A percentile compares a stretch with the other conserved stretches of the same genome.
Evolutionary conservation across 805 yeast genomes (phyloP).

Genomic region (Schwanniomyces yamadae): DNA sequence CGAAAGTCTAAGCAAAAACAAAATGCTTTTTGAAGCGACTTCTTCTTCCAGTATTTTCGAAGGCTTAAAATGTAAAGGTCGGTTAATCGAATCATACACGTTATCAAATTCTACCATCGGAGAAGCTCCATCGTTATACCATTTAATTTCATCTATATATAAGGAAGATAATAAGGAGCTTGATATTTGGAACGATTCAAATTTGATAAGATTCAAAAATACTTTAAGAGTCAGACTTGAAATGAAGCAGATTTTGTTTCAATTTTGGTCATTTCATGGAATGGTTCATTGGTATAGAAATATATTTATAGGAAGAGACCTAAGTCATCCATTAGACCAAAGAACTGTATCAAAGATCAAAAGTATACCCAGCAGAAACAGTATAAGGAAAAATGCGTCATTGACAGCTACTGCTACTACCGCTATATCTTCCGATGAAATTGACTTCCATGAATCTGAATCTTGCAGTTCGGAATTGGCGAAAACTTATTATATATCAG

Average conservation of each 20-base stretch:
- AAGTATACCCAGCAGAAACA: slow-evolving; percentile 22
- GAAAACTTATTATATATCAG: neutral
- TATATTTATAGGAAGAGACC: slow-evolving; percentile 34
- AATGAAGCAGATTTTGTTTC: slow-evolving; percentile 35
- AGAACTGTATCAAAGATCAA: slow-evolving; percentile 24
- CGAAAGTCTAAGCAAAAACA: slow-evolving; percentile 24
- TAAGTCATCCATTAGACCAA: slow-evolving; percentile 29
- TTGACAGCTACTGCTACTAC: slow-evolving; percentile 24
- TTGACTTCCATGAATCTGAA: neutral
- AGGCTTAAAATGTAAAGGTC: slow-evolving; percentile 16
- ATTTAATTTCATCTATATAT: slow-evolving; percentile 20
- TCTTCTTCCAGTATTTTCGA: slow-evolving; percentile 18
- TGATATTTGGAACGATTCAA: slow-evolving; percentile 13
- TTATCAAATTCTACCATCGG: slow-evolving; percentile 32
- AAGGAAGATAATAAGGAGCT: slow-evolving; percentile 18
- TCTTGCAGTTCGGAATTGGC: neutral
- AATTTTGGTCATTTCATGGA: slow-evolving; percentile 42
- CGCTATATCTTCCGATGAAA: neutral
- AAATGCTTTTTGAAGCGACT: slow-evolving; percentile 40
- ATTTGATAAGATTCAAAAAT: slow-evolving; percentile 31
- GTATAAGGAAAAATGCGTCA: slow-evolving; percentile 21
- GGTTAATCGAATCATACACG: slow-evolving; percentile 26
- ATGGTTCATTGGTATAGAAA: slow-evolving; percentile 39
- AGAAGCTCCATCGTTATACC: slow-evolving; percentile 34
- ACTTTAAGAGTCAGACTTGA: slow-evolving; percentile 38